These are phyloP conservation scores for Entophlyctis luteolus DNA, from an alignment of 192 early-diverging fungal genomes.

Conservation along the genomic window DNA sequence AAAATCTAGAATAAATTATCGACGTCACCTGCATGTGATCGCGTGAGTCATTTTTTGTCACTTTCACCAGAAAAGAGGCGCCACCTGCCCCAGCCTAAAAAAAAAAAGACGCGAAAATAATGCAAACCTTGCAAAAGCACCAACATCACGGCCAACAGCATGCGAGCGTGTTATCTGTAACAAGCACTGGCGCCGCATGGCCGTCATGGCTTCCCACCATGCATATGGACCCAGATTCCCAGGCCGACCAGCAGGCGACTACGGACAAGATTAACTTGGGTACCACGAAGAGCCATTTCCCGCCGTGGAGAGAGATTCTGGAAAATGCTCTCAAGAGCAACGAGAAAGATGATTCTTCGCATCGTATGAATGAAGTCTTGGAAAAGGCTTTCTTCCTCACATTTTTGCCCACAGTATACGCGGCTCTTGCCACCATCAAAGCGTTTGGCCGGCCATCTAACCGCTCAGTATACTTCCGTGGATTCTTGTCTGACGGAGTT, in stretches of 20 bases:
- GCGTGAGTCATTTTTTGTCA: no score
- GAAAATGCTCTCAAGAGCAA: conserved; percentile 11
- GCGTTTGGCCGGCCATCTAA: conserved; percentile 33
- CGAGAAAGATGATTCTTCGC: conserved; percentile 7
- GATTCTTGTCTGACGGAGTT: conserved; percentile 27
- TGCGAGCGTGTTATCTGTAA: no score
- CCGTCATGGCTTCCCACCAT: conserved; percentile 5
- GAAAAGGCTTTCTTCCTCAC: background rate
- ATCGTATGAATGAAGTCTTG: conserved; percentile 3
- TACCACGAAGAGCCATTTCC: background rate
- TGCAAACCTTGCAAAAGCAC: no score
- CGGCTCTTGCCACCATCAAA: conserved; percentile 36
- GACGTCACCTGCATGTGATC: no score
- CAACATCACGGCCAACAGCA: no score
- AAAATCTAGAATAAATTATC: no score
- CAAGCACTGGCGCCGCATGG: conserved; percentile 3
- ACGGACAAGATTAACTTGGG: background rate
- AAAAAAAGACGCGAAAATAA: no score
- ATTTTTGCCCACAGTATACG: conserved; percentile 16
- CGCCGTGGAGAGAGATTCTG: conserved; percentile 6
- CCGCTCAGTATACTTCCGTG: conserved; percentile 32
- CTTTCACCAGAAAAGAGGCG: no score
- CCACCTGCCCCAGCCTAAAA: no score
- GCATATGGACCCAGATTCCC: background rate
- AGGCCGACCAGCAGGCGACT: background rate